A percentile compares a stretch with the other conserved stretches of the same genome.
These are phyloP conservation scores for Gossypium stocksii DNA, from an alignment of 345 rosid genomes.

Conservation along the genomic window DNA sequence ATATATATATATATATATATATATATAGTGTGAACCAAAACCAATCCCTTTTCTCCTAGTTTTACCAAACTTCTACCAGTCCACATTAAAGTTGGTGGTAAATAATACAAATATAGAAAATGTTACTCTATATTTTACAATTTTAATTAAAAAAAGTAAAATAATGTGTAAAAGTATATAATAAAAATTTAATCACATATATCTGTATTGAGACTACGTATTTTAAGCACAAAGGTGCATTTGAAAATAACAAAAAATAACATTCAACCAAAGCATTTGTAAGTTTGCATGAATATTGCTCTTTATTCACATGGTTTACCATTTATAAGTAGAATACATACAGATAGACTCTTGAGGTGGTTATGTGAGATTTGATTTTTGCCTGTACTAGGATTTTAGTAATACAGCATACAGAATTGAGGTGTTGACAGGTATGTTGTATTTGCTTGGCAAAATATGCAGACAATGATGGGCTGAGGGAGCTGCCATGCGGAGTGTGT, in stretches of 20 bases:
- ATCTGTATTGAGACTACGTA: too few relatives aligned
- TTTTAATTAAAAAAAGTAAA: too few relatives aligned
- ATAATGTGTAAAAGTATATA: too few relatives aligned
- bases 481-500: conserved; percentile 59
- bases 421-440: conserved; percentile 55
- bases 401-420: neutral
- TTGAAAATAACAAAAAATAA: too few relatives aligned
- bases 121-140: too few relatives aligned
- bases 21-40: too few relatives aligned
- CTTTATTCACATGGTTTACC: neutral
- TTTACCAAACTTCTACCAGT: neutral
- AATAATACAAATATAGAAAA: too few relatives aligned
- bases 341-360: neutral
- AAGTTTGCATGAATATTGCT: neutral
- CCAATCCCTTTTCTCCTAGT: neutral
- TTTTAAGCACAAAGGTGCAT: too few relatives aligned
- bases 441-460: conserved; percentile 62
- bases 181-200: too few relatives aligned
- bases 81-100: neutral
- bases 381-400: neutral
- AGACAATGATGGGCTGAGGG: conserved; percentile 56
- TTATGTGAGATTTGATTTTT: neutral
- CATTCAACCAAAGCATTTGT: too few relatives aligned
- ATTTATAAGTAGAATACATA: neutral
- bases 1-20: too few relatives aligned